Evolutionary conservation across 2,329 filamentous ascomycete genomes (phyloP).

Genomic region (Neurospora sp.): DNA sequence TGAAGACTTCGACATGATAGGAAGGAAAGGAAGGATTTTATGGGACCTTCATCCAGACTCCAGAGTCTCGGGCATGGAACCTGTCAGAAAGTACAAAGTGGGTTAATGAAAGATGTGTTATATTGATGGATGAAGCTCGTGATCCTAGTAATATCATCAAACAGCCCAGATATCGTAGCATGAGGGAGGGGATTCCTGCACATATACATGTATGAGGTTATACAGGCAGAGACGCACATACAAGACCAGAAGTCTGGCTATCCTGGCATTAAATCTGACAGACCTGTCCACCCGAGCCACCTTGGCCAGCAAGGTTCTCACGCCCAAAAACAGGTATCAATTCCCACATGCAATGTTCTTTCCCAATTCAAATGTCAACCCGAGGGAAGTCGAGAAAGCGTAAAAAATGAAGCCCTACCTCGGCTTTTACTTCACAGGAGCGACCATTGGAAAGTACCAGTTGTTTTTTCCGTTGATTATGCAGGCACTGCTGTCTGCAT

Average conservation of each 20-base stretch:
- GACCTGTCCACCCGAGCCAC: neutral
- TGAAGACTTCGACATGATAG: too few species aligned
- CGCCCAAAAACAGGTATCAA: neutral
- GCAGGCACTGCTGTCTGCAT: neutral
- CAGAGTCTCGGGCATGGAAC: neutral
- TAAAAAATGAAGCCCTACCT: neutral
- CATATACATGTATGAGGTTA: too few species aligned
- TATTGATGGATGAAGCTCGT: too few species aligned
- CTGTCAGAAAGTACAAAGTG: neutral
- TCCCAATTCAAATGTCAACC: neutral
- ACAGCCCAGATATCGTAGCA: too few species aligned
- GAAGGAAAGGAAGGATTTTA: neutral
- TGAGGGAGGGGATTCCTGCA: too few species aligned
- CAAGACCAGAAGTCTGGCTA: too few species aligned
- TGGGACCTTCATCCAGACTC: neutral
- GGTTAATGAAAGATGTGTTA: too few species aligned
- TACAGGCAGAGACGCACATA: too few species aligned
- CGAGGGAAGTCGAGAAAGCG: neutral
- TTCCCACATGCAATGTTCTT: neutral
- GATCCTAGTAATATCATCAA: too few species aligned
- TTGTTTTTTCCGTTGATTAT: neutral
- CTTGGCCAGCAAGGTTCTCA: neutral
- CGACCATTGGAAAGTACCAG: neutral
- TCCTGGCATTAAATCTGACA: too few species aligned
- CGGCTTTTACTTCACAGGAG: neutral